Evolutionary conservation across 306 rosid species (phyloP).

Genomic region (Herpetospermum pedunculosum): DNA sequence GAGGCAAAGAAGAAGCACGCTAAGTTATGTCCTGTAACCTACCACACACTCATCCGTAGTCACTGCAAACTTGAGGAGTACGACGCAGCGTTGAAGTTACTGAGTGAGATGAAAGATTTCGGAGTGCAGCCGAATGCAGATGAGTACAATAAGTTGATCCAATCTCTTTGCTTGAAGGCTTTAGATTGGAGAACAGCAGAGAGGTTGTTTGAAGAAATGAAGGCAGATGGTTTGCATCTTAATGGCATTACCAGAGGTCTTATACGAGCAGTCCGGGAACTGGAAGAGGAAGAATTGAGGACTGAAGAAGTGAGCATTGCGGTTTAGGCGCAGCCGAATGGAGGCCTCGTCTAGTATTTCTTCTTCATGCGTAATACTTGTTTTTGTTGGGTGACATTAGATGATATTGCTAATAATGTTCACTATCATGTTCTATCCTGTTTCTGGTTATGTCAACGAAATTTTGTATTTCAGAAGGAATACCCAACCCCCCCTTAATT

Average conservation of each 20-base stretch:
- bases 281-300: conserved; percentile 40
- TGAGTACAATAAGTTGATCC: conserved; percentile 74
- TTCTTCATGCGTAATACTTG: background rate
- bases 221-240: conserved; percentile 50
- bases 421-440: background rate
- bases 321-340: background rate
- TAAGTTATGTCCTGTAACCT: conserved; percentile 42
- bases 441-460: background rate
- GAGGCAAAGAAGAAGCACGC: conserved; percentile 67
- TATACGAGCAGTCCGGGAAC: conserved; percentile 66
- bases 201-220: conserved; percentile 67
- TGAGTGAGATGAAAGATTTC: conserved; percentile 61
- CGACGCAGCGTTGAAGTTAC: conserved; percentile 51
- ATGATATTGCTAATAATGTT: background rate
- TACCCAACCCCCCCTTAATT: background rate
- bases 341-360: background rate
- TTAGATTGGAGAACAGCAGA: conserved; percentile 73
- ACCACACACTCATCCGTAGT: conserved; percentile 65
- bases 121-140: conserved; percentile 47
- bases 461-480: conserved; percentile 6
- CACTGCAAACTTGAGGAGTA: conserved; percentile 72
- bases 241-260: conserved; percentile 62
- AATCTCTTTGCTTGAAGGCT: conserved; percentile 70
- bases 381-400: background rate
- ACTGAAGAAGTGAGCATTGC: conserved; percentile 14